Evolutionary conservation across 2,329 filamentous ascomycete genomes (phyloP).

Genomic region (Fusarium sororula): DNA sequence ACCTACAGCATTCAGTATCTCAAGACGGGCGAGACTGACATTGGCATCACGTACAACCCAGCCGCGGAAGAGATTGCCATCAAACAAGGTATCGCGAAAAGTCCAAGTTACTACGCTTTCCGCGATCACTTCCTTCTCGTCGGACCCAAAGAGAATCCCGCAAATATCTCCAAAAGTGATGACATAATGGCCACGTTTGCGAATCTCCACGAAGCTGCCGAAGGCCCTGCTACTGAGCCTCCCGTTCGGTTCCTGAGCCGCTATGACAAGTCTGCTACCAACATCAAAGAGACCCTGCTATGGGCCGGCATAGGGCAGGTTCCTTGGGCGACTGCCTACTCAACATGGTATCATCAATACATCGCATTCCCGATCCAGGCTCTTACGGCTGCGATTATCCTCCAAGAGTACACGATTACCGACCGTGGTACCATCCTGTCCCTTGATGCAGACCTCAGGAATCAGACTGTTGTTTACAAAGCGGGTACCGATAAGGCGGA

Average conservation of each 20-base stretch:
- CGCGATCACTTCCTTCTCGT: conserved; percentile 58
- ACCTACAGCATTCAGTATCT: conserved; percentile 56
- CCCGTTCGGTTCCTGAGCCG: conserved; percentile 54
- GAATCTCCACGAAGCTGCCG: conserved; percentile 47
- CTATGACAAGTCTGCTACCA: conserved; percentile 60
- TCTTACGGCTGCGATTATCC: conserved; percentile 50
- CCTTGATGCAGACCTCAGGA: conserved; percentile 45
- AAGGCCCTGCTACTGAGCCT: conserved; percentile 43
- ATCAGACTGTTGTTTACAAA: conserved; percentile 50
- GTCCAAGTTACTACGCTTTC: conserved; percentile 51
- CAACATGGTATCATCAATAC: conserved; percentile 59
- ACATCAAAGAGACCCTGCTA: conserved; percentile 57
- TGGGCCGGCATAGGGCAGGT: conserved; percentile 58
- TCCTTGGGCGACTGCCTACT: conserved; percentile 55
- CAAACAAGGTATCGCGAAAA: conserved; percentile 48
- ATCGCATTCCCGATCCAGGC: conserved; percentile 57
- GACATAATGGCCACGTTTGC: conserved; percentile 49
- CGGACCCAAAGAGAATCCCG: conserved; percentile 47
- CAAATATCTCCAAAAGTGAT: conserved; percentile 42
- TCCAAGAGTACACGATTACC: conserved; percentile 58
- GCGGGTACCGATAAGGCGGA: conserved; percentile 46
- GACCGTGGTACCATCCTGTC: conserved; percentile 57
- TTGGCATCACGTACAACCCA: conserved; percentile 57
- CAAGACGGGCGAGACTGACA: conserved; percentile 49
- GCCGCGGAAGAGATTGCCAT: conserved; percentile 56